phyloP scores from a whole-genome alignment of 768 basidiomycete species.

The Suillus discolor region DNA sequence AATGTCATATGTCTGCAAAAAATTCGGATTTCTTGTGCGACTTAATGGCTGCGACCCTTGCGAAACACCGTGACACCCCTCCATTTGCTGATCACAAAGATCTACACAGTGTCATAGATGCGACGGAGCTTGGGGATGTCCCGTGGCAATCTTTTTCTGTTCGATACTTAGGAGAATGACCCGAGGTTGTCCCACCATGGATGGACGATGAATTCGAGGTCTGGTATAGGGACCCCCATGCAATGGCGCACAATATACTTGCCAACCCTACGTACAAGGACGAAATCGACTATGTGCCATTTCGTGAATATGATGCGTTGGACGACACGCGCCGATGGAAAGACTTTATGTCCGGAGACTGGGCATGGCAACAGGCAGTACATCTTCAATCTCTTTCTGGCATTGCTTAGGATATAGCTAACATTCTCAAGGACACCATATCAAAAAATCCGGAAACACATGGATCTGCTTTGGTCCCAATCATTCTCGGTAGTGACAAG shows the following conservation, averaged over 20 bases:
- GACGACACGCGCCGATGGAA: too few relatives aligned
- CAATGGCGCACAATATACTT: slow-evolving; percentile 17
- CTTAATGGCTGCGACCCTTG: not conserved
- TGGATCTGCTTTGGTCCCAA: too few relatives aligned
- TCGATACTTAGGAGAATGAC: slow-evolving; percentile 20
- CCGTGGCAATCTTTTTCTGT: slow-evolving; percentile 30
- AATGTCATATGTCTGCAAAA: slow-evolving; percentile 21
- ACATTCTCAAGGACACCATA: too few relatives aligned
- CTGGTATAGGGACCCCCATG: slow-evolving; percentile 26
- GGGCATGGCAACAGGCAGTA: too few relatives aligned
- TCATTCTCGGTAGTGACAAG: too few relatives aligned
- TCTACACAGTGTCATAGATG: not conserved
- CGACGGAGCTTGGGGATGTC: slow-evolving; percentile 24
- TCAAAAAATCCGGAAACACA: too few relatives aligned
- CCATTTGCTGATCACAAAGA: not conserved
- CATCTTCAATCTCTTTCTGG: too few relatives aligned
- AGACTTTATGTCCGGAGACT: too few relatives aligned
- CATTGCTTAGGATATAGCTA: too few relatives aligned
- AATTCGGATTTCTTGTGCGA: not conserved
- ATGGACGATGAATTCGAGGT: slow-evolving; percentile 29
- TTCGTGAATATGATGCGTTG: too few relatives aligned
- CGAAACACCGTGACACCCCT: not conserved
- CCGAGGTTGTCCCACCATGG: slow-evolving; percentile 24
- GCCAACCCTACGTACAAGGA: too few relatives aligned
- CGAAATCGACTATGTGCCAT: too few relatives aligned